Base-by-base conservation (phyloP, 2,329 filamentous ascomycete genomes). In the Fusarium vanettenii region DNA sequence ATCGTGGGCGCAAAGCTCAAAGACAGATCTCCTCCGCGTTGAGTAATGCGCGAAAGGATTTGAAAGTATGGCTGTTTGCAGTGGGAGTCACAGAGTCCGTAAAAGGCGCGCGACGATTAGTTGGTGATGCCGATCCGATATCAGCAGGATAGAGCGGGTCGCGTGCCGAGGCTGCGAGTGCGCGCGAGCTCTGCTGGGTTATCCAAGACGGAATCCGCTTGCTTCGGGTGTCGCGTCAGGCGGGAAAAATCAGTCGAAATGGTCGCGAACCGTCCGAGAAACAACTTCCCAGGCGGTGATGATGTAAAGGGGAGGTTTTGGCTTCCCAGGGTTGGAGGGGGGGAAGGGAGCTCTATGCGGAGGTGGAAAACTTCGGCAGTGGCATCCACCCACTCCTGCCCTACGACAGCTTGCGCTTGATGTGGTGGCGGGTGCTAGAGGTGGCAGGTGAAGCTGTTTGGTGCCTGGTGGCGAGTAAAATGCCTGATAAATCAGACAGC, bases 311-410 rank as follows among this genome's bases (percentile, higher is more conserved):
- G 39, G 61, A 79, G 67, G 66, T 71, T 74, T 66, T 35, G 16
- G 43, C 22, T 57, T 39, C 27, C 45, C 27, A 48, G 63, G 56
- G 52, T 60, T 55, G 60, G 72, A 75, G 72, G 56, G 73, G 72
- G 70, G 57, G 43, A 64, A 66, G 64, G 43, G 63, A 70, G 67
- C 66, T 73, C 62, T 72, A 55, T 75, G 70, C 67, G 61, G 73
- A 75, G 63, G 67, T 64, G 70, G 70, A 75, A 76, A 75, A 73
- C 67, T 74, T 73, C 57, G 71, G 71, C 57, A 76, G 75, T 73
- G 27, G 43, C 52, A 60, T 73, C 67, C 72, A 50, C 60, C 60
- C 64, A 39, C 59, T 65, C 64, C 59, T 75, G 66, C 72, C 72
- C 70, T 75, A 68, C 69, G 65, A 63, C 22, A 66, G 37, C 72